Conservation (phyloP, 306 rosid species). For the Lathyrus tuberosus region DNA sequence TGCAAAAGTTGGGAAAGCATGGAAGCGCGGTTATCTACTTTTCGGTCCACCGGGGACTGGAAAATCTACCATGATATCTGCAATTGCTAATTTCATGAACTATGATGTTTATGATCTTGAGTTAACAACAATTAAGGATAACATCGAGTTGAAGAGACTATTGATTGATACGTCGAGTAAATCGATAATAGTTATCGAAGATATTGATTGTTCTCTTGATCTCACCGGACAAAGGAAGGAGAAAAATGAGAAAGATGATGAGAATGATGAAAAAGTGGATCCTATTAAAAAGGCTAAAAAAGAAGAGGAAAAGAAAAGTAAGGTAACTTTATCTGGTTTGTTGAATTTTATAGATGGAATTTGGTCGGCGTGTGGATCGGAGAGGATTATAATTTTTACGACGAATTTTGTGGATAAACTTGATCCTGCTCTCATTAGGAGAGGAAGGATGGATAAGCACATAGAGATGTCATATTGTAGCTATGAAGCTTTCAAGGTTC, state of each 20-base stretch:
- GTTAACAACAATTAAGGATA: conserved; percentile 53
- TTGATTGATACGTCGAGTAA: conserved; percentile 45
- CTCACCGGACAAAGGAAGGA: conserved; percentile 60
- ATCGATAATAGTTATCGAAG: conserved; percentile 59
- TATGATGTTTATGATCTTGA: conserved; percentile 70
- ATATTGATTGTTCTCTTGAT: conserved; percentile 68
- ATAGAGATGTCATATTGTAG: conserved; percentile 63
- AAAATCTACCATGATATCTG: conserved; percentile 69
- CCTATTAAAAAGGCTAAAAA: background rate
- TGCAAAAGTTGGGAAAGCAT: conserved; percentile 55
- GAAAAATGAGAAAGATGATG: conserved; percentile 26
- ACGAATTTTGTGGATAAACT: background rate
- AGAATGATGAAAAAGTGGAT: background rate
- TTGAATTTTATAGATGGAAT: conserved; percentile 3
- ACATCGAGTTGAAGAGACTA: conserved; percentile 47
- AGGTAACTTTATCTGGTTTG: conserved; percentile 1
- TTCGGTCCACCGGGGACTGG: conserved; percentile 72
- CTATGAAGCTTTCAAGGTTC: conserved; percentile 60
- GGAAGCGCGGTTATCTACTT: conserved; percentile 64
- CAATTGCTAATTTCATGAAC: conserved; percentile 62
- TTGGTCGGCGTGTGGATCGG: background rate
- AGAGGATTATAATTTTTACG: background rate
- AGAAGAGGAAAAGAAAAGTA: conserved; percentile 31
- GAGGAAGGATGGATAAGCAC: conserved; percentile 72
- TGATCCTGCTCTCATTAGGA: conserved; percentile 64